Evolutionary conservation across 352 stramenopile genomes (phyloP).

Genomic region (Thalassiosira oceanica): DNA sequence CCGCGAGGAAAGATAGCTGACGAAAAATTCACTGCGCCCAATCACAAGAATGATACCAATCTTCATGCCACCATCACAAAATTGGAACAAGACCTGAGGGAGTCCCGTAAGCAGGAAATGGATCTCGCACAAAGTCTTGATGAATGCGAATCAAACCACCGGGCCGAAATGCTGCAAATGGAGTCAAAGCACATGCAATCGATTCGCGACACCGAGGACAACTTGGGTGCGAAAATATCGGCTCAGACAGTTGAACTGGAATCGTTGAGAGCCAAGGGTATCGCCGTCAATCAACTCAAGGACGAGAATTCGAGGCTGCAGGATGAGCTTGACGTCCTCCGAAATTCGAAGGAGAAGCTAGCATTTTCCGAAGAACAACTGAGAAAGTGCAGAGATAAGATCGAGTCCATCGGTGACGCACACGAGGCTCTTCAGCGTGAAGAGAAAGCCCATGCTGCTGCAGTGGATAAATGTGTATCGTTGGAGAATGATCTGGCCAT

Average conservation of each 20-base stretch:
- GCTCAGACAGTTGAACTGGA: slow-evolving; percentile 44
- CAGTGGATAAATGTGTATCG: slow-evolving; percentile 66
- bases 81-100: slow-evolving; percentile 33
- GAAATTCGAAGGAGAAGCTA: slow-evolving; percentile 58
- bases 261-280: slow-evolving; percentile 21
- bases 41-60: slow-evolving; percentile 13
- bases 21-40: too few species aligned
- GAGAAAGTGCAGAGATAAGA: slow-evolving; percentile 57
- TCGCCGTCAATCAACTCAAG: slow-evolving; percentile 30
- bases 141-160: slow-evolving; percentile 43
- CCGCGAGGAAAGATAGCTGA: too few species aligned
- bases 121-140: slow-evolving; percentile 48
- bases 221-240: slow-evolving; percentile 42
- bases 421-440: slow-evolving; percentile 64
- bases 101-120: slow-evolving; percentile 31
- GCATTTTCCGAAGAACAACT: slow-evolving; percentile 57
- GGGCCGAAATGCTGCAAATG: slow-evolving; percentile 68
- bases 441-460: slow-evolving; percentile 65
- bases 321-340: slow-evolving; percentile 75
- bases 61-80: slow-evolving; percentile 21
- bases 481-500: slow-evolving; percentile 67
- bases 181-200: slow-evolving; percentile 45
- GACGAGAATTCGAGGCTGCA: slow-evolving; percentile 52
- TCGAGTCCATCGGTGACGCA: slow-evolving; percentile 61
- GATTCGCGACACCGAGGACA: slow-evolving; percentile 29